Evolutionary conservation across 2,329 filamentous ascomycete species (phyloP), one percentile per base, ranked within the genome.

Genomic region (Pestalotiopsis sp.): DNA sequence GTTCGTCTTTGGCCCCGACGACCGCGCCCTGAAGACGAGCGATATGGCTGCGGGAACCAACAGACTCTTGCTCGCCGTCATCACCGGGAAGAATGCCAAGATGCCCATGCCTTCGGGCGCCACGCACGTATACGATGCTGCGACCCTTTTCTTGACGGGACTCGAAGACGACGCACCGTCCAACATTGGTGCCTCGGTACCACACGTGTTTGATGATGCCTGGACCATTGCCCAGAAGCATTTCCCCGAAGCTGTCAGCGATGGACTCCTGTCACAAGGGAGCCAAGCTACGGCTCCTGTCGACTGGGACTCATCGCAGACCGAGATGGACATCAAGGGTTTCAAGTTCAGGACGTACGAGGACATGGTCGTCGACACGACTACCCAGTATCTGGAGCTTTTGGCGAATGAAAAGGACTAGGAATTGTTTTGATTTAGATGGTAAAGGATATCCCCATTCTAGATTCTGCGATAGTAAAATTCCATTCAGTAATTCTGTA

Each of bases 1-100:
- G 13, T 69, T 59, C 4, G 70, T 70, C 5, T 69, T 70, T 36
- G 70, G 70, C 13, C 7, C 31, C 1, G 70, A 72, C 62, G 62
- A 72, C 9, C 14, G 60, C 13, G 60, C 60, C 7, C 36, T 41
- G 36, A 17, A 23, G n/a, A 13, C 17, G 13, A 41, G 25, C 36
- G 60, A 63, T 14, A 17, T 63, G 20, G 6, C 13, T 38, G 36
- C 36, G 13, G 14, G 60, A 20, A 63, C 60, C 5, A 63, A 63
- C 36, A 38, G 60, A 6, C 31, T 63, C 36, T 36, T 63, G 27
- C 60, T 63, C 9, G 60, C 36, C 27, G 17, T 39, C 36, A 4
- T 63, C 14, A 63, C 60, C 9, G 60, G 60, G 0, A 36, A 63
- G 60, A 25, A 1, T 17, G 60, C 36, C 41, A 12, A 45, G 41